These are phyloP conservation scores for Agrocybe pediades DNA, from an alignment of 768 basidiomycete species.

Conservation along the genomic window DNA sequence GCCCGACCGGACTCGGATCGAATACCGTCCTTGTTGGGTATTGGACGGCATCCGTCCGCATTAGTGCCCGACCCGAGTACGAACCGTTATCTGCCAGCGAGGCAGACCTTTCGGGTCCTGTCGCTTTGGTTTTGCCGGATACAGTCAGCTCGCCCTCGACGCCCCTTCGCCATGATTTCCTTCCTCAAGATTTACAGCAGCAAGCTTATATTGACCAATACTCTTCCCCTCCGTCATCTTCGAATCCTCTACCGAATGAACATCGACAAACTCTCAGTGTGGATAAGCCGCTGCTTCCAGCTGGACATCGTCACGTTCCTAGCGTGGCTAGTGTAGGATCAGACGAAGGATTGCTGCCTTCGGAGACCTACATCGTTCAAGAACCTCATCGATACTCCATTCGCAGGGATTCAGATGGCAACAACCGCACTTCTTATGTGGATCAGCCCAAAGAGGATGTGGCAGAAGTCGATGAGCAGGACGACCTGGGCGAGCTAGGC, in stretches of 20 bases:
- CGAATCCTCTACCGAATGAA: neutral
- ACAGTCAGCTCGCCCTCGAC: neutral
- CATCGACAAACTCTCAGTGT: conserved; percentile 30
- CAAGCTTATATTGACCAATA: neutral
- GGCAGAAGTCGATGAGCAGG: neutral
- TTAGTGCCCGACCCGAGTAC: conserved; percentile 53
- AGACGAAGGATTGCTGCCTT: neutral
- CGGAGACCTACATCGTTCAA: neutral
- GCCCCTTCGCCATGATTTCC: neutral
- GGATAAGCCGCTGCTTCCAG: conserved; percentile 24
- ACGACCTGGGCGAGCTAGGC: conserved; percentile 3
- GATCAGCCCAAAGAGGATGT: too few relatives aligned
- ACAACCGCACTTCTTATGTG: too few relatives aligned
- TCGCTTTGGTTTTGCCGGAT: neutral
- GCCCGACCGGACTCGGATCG: conserved; percentile 63
- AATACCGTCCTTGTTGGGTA: conserved; percentile 63
- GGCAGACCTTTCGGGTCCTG: neutral
- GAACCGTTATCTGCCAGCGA: neutral
- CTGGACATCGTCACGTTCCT: conserved; percentile 17
- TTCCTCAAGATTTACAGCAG: neutral
- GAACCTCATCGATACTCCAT: neutral
- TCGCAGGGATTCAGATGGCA: too few relatives aligned
- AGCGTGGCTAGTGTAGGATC: neutral
- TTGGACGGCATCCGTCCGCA: conserved; percentile 63
- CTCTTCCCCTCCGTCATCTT: neutral